These are phyloP conservation scores for Penicillium sp. DNA, from an alignment of 2,329 filamentous ascomycete species.

Conservation along the genomic window DNA sequence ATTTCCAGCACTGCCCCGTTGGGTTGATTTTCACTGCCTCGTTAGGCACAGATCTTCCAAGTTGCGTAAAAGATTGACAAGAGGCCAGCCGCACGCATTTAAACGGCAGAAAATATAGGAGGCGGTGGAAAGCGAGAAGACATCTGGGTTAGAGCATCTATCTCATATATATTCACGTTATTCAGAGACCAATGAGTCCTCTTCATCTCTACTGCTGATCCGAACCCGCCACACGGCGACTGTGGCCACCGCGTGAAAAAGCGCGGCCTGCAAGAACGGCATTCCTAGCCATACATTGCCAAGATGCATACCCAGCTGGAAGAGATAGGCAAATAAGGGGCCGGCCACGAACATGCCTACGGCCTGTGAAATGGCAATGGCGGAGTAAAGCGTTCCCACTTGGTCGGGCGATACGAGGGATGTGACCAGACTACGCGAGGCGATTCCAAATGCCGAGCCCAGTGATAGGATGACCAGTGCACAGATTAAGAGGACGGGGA, in stretches of 20 bases:
- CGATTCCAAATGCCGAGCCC: conserved; percentile 21
- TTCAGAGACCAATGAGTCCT: conserved; percentile 10
- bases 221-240: conserved; percentile 13
- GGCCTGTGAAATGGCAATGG: conserved; percentile 21
- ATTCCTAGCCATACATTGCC: conserved; percentile 26
- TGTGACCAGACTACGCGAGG: conserved; percentile 25
- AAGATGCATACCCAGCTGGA: conserved; percentile 23
- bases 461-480: conserved; percentile 25
- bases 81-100: no score
- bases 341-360: conserved; percentile 23
- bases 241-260: conserved; percentile 16
- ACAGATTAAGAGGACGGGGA: conserved; percentile 14
- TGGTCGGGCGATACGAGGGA: conserved; percentile 24
- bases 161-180: neutral
- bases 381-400: conserved; percentile 28
- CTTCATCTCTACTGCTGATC: conserved; percentile 3
- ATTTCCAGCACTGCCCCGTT: no score
- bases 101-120: no score
- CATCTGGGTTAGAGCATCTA: no score
- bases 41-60: no score
- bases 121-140: no score
- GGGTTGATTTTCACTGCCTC: no score
- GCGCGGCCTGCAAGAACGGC: conserved; percentile 23
- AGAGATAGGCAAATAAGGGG: conserved; percentile 26
- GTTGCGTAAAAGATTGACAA: no score